Conservation (phyloP, 2,329 filamentous ascomycete species). For the Ophiostoma pallidulum region DNA sequence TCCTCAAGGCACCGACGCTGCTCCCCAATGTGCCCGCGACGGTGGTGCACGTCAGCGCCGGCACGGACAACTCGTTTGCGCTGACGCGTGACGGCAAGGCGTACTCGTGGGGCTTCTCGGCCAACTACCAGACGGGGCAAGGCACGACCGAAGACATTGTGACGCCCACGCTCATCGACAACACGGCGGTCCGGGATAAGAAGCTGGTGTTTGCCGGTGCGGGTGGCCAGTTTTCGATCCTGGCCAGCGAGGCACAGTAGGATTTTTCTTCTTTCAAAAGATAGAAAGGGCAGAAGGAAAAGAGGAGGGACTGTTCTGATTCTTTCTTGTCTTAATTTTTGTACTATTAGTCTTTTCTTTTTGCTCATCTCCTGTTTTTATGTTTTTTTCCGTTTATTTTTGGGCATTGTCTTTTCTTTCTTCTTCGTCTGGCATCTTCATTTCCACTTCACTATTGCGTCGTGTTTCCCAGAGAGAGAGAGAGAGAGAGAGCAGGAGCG, state of each 20-base stretch:
- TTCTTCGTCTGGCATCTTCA: no score
- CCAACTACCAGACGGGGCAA: conserved; percentile 71
- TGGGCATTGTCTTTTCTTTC: no score
- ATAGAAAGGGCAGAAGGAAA: no score
- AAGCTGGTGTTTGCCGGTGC: conserved; percentile 69
- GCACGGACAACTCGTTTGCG: conserved; percentile 64
- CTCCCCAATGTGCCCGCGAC: conserved; percentile 47
- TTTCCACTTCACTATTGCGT: no score
- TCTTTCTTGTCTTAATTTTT: background rate
- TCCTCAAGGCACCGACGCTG: conserved; percentile 56
- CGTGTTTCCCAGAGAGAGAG: no score
- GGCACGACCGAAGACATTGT: conserved; percentile 72
- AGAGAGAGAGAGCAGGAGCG: no score
- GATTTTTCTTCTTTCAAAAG: no score
- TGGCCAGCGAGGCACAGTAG: conserved; percentile 37
- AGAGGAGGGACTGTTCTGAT: background rate
- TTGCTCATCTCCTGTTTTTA: background rate
- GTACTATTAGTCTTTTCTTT: no score
- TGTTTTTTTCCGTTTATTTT: no score
- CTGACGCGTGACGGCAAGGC: conserved; percentile 60
- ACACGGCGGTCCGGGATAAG: conserved; percentile 68
- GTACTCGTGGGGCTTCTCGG: conserved; percentile 72
- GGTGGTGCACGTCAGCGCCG: conserved; percentile 49
- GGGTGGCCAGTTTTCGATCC: conserved; percentile 73
- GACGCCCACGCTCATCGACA: conserved; percentile 70